Evolutionary conservation across 768 basidiomycete species (phyloP).

Genomic region (Macrocybe gigantea): DNA sequence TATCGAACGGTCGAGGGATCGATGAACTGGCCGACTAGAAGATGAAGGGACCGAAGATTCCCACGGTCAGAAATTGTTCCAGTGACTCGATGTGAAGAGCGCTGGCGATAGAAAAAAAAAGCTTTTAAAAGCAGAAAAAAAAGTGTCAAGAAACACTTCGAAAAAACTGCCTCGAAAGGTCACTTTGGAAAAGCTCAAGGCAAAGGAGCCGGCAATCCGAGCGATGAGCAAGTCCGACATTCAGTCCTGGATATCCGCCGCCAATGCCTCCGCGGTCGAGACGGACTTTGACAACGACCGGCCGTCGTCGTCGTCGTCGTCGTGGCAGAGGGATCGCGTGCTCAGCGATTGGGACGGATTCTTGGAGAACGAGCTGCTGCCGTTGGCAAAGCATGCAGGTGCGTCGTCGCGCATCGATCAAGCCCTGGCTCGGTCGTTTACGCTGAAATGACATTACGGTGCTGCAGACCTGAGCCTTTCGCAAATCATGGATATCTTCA

Average conservation of each 20-base stretch:
- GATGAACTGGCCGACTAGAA: no score
- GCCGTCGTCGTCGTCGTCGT: constrained; percentile 10
- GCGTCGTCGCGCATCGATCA: constrained; percentile 13
- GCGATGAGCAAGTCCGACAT: constrained; percentile 50
- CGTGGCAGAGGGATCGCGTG: constrained; percentile 52
- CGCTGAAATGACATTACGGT: background rate
- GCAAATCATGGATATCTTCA: constrained; percentile 66
- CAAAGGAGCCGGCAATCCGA: constrained; percentile 33
- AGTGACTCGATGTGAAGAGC: background rate
- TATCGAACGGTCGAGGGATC: no score
- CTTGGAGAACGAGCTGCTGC: constrained; percentile 53
- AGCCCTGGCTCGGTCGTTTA: constrained; percentile 4
- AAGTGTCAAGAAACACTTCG: background rate
- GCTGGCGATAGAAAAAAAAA: constrained; percentile 7
- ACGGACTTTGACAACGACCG: constrained; percentile 24
- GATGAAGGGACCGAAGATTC: background rate
- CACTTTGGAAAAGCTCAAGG: constrained; percentile 43
- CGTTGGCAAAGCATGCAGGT: constrained; percentile 56
- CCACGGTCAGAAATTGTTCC: constrained; percentile 8
- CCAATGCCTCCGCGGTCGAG: constrained; percentile 23
- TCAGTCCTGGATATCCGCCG: constrained; percentile 54
- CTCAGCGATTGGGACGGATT: constrained; percentile 56
- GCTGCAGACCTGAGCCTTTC: constrained; percentile 50
- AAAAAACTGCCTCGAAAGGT: constrained; percentile 31
- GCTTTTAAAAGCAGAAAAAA: background rate